Conservation (phyloP, 768 basidiomycete genomes). For the Sistotremastrum suecicum region DNA sequence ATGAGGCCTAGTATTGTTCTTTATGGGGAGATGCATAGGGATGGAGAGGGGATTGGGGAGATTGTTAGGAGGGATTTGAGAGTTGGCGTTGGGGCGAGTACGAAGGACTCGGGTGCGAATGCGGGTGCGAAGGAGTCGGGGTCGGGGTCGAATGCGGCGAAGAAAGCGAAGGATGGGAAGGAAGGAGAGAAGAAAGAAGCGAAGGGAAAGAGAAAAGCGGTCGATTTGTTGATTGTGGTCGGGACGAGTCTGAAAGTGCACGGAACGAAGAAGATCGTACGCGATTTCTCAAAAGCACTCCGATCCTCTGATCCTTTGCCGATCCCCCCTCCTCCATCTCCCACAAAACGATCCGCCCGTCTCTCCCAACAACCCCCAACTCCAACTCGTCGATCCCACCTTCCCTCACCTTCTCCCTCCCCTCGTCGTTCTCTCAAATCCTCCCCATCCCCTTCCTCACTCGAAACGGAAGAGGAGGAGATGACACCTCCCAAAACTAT, state of each 20-base stretch:
- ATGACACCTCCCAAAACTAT: constrained; percentile 31
- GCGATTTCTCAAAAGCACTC: constrained; percentile 74
- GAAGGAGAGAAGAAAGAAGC: constrained; percentile 22
- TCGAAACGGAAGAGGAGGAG: neutral
- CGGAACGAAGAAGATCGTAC: constrained; percentile 83
- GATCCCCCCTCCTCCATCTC: constrained; percentile 14
- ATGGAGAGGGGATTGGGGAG: constrained; percentile 78
- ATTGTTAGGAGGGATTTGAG: constrained; percentile 71
- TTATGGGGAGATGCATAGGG: constrained; percentile 80
- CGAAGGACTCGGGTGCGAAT: neutral
- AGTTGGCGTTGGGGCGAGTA: constrained; percentile 23
- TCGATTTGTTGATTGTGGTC: constrained; percentile 72
- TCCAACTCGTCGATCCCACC: constrained; percentile 1
- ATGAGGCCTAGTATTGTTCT: constrained; percentile 80
- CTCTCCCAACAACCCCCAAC: neutral
- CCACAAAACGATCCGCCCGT: neutral
- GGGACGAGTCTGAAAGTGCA: constrained; percentile 84
- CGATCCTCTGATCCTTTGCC: constrained; percentile 30
- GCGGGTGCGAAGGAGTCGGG: no score
- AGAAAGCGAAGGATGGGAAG: no score
- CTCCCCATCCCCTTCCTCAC: constrained; percentile 2
- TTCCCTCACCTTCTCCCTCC: constrained; percentile 27
- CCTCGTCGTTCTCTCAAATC: constrained; percentile 23
- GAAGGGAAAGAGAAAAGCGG: constrained; percentile 52
- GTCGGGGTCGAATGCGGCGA: no score